phyloP scores from a whole-genome alignment of 768 basidiomycete genomes.

The Porphyrellus cyaneotinctus region DNA sequence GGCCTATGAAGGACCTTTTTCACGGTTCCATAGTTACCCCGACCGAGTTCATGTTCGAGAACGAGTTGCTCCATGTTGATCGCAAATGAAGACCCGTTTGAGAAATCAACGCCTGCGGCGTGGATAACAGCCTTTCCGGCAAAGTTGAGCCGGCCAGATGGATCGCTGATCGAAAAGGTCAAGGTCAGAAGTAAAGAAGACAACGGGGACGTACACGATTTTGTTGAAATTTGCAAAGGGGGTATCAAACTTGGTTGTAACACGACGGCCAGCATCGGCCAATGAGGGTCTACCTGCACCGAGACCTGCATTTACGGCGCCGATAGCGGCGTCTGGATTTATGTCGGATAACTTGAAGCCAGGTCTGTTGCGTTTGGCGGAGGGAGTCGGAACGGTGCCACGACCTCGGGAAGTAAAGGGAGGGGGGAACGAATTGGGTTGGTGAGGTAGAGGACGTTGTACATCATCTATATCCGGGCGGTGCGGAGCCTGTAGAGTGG shows the following conservation, averaged over 20 bases:
- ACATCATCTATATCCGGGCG: conserved; percentile 32
- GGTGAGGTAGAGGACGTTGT: conserved; percentile 29
- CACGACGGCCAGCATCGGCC: conserved; percentile 36
- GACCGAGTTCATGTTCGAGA: conserved; percentile 89
- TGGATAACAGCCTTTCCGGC: conserved; percentile 90
- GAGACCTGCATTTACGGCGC: conserved; percentile 62
- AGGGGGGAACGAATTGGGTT: conserved; percentile 35
- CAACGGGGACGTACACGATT: conserved; percentile 69
- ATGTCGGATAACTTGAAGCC: conserved; percentile 64
- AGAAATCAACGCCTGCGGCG: conserved; percentile 85
- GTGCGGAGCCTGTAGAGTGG: conserved; percentile 39
- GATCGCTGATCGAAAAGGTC: conserved; percentile 57
- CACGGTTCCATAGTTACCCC: conserved; percentile 96
- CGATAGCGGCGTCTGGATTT: conserved; percentile 45
- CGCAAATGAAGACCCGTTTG: conserved; percentile 81
- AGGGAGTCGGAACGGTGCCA: conserved; percentile 36
- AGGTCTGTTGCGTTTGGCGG: conserved; percentile 46
- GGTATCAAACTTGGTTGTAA: conserved; percentile 50
- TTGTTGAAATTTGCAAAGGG: conserved; percentile 92
- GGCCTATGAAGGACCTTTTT: conserved; percentile 93
- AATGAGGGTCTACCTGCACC: conserved; percentile 62
- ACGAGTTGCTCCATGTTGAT: conserved; percentile 95
- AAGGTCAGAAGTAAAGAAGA: conserved; percentile 8
- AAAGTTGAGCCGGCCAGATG: conserved; percentile 93
- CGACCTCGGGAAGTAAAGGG: conserved; percentile 26